phyloP scores from a whole-genome alignment of 2,329 filamentous ascomycete species.

The Fusarium zealandicum region DNA sequence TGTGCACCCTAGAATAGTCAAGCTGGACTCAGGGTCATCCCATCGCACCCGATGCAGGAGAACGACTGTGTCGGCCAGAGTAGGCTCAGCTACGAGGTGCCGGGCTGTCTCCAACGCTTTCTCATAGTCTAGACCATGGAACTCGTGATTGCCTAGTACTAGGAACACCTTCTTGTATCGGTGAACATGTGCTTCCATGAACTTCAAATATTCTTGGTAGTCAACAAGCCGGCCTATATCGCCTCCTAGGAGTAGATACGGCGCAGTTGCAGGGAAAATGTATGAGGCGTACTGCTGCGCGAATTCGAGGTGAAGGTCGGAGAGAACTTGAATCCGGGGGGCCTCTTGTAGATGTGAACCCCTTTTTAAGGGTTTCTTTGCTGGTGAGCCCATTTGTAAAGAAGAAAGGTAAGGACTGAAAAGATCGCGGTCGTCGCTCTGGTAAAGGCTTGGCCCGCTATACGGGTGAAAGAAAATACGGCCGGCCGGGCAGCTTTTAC shows the following conservation, averaged over 20 bases:
- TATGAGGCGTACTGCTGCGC: constrained; percentile 51
- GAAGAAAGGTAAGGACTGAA: too few species aligned
- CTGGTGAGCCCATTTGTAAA: too few species aligned
- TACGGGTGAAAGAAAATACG: too few species aligned
- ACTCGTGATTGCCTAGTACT: constrained; percentile 61
- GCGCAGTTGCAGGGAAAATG: constrained; percentile 48
- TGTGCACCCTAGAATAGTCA: constrained; percentile 63
- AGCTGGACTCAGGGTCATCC: constrained; percentile 45
- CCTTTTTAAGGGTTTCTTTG: too few species aligned
- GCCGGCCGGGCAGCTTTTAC: too few species aligned
- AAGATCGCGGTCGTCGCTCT: too few species aligned
- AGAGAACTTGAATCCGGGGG: constrained; percentile 44
- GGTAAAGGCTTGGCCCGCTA: too few species aligned
- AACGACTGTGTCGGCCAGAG: constrained; percentile 46
- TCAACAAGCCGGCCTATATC: constrained; percentile 57
- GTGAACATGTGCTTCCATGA: constrained; percentile 49
- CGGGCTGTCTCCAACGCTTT: constrained; percentile 46
- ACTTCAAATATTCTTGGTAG: constrained; percentile 51
- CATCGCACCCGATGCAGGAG: constrained; percentile 52
- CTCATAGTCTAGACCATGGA: constrained; percentile 51
- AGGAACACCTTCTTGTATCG: constrained; percentile 53
- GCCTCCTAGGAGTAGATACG: constrained; percentile 54
- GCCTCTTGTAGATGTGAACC: neutral
- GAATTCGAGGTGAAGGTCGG: constrained; percentile 57
- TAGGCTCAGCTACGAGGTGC: constrained; percentile 47